Base-by-base conservation (phyloP, 352 stramenopile genomes). In the Phytophthora foliorum region DNA sequence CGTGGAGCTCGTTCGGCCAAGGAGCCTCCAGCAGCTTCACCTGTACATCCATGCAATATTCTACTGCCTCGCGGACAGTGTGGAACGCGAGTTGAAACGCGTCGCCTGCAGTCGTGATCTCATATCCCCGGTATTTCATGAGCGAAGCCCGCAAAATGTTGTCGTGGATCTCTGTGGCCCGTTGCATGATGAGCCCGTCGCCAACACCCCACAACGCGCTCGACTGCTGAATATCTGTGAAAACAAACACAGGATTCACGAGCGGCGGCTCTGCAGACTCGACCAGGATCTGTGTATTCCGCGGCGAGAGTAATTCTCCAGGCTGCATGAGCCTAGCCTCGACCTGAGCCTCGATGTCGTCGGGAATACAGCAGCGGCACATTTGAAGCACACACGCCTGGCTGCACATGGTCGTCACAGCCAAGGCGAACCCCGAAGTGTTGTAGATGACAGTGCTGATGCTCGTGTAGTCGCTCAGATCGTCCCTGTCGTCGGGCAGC, bases 181-280 rank as follows among this genome's bases (percentile, higher is more conserved):
- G 67, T 27, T 79, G 68, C 76, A 91, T 88, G 27, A 85, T 75
- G 14, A 68, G 53, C 10, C 75, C 72, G 32, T 84, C 65, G 19
- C 56, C 72, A 6, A 79, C 56, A 14, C 36, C 69, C 81, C 81
- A 90, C 8, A 90, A 42, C 13, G 72, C 72, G 16, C 77, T 90
- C 4, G 81, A 90, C 6, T 79, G 78, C 61, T 90, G 74, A 10
- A 90, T 90, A 59, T 90, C 81, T 3, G 81, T 89, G 66, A 86
- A 84, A 2, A 89, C 78, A 74, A 89, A 89, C 36, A 88, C 78
- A 3, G 78, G 76, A 57, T 81, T 80, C 3, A 78, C 73, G 3
- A 72, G 29, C 31, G 76, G 76, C 14, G 75, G 57, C 41, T 83
- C 75, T 8, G 68, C 63, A 10, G 68, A 72, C 14, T 75, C 71